Conservation (phyloP, 208 protist genomes). For the Trypanosoma lewisi region DNA sequence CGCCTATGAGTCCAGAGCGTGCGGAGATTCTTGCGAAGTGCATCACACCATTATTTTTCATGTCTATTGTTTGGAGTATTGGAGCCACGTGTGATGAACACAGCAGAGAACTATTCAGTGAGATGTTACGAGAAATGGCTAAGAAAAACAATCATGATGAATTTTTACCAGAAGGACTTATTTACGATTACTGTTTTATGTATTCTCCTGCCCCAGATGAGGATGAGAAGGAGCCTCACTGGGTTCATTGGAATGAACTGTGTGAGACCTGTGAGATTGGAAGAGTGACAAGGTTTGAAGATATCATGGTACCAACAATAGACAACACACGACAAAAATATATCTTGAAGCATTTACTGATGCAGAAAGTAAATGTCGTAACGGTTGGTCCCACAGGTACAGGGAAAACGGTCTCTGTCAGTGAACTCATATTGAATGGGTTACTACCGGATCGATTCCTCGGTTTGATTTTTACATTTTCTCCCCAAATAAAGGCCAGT, state of each 20-base stretch:
- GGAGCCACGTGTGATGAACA: slow-evolving; percentile 92
- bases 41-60: slow-evolving; percentile 93
- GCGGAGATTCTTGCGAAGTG: slow-evolving; percentile 43
- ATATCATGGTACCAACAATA: slow-evolving; percentile 93
- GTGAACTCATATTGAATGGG: slow-evolving; percentile 78
- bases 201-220: slow-evolving; percentile 48
- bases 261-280: slow-evolving; percentile 47
- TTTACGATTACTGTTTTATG: slow-evolving; percentile 95
- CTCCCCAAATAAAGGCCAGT: slow-evolving; percentile 89
- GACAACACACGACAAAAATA: slow-evolving; percentile 92
- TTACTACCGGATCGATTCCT: slow-evolving; percentile 80
- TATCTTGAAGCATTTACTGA: slow-evolving; percentile 78
- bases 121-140: slow-evolving; percentile 74
- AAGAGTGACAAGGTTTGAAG: slow-evolving; percentile 72
- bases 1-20: slow-evolving; percentile 40
- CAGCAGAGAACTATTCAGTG: slow-evolving; percentile 89
- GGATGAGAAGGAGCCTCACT: slow-evolving; percentile 41
- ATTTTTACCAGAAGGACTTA: slow-evolving; percentile 52
- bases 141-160: slow-evolving; percentile 34
- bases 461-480: slow-evolving; percentile 90
- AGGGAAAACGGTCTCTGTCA: slow-evolving; percentile 91
- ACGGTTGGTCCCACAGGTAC: slow-evolving; percentile 92
- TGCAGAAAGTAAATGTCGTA: slow-evolving; percentile 79
- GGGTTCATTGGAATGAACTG: slow-evolving; percentile 80
- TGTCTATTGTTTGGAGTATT: slow-evolving; percentile 95